Conservation (phyloP, 352 stramenopile species). For the Globisporangium parvum region DNA sequence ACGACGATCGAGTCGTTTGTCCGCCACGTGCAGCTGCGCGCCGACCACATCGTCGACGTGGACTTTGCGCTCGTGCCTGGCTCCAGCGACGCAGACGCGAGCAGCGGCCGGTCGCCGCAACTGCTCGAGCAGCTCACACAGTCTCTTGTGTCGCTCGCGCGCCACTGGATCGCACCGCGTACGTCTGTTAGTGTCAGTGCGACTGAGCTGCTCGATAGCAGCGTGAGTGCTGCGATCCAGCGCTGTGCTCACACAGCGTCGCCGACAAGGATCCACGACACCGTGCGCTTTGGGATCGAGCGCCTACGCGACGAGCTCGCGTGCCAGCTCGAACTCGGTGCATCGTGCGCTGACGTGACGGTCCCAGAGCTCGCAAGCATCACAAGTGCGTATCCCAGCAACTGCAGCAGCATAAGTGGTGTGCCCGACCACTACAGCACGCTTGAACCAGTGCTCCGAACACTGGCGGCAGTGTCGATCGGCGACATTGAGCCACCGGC, state of each 20-base stretch:
- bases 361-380: conserved; percentile 43
- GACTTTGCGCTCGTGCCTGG: conserved; percentile 8
- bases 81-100: not conserved
- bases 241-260: conserved; percentile 21
- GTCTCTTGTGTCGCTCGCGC: conserved; percentile 16
- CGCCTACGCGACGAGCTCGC: not conserved
- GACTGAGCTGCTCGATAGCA: conserved; percentile 38
- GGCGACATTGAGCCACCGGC: conserved; percentile 6
- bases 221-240: conserved; percentile 25
- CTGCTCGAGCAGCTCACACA: conserved; percentile 11
- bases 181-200: conserved; percentile 20
- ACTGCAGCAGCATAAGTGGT: not conserved
- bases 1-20: conserved; percentile 23
- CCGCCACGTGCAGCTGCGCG: conserved; percentile 21
- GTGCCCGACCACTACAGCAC: conserved; percentile 20
- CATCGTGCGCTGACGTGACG: not conserved
- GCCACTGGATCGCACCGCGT: conserved; percentile 5
- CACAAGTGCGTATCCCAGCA: conserved; percentile 6
- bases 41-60: conserved; percentile 17
- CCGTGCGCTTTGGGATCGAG: not conserved
- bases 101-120: not conserved
- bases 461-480: conserved; percentile 26
- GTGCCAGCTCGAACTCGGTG: conserved; percentile 7
- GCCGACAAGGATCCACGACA: not conserved
- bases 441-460: conserved; percentile 22